Conservation (phyloP, 1,284 basidiomycete genomes). For the Ganoderma resinaceum region DNA sequence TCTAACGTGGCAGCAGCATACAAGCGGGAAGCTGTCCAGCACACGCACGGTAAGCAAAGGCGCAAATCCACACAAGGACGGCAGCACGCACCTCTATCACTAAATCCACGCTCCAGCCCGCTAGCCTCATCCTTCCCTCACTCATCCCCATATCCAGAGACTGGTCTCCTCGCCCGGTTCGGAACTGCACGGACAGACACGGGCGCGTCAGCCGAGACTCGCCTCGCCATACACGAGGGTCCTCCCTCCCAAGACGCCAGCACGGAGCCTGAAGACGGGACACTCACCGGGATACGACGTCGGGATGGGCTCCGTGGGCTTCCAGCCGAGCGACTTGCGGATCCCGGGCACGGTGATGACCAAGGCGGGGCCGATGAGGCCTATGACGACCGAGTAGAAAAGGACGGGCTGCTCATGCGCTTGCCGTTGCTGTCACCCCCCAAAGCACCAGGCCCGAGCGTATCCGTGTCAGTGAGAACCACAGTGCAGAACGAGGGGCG, state of each 20-base stretch:
- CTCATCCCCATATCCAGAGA: constrained; percentile 59
- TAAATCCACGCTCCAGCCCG: not conserved
- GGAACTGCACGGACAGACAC: constrained; percentile 47
- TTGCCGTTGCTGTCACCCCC: constrained; percentile 64
- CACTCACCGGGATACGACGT: constrained; percentile 87
- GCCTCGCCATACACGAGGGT: no score
- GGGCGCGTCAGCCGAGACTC: constrained; percentile 7
- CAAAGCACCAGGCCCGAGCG: no score
- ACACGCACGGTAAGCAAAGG: not conserved
- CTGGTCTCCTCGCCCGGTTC: constrained; percentile 53
- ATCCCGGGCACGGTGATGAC: constrained; percentile 83
- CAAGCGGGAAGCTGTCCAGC: not conserved
- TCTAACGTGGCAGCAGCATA: constrained; percentile 2
- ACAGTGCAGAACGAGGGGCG: not conserved
- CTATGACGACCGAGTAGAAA: constrained; percentile 87
- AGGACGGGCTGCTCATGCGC: constrained; percentile 94
- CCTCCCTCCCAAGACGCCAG: not conserved
- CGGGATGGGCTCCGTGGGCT: constrained; percentile 78
- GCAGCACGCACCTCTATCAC: constrained; percentile 23
- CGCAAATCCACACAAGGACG: not conserved
- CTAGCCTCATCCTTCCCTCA: constrained; percentile 16
- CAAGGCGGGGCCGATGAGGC: constrained; percentile 78
- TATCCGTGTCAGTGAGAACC: not conserved
- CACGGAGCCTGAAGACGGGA: constrained; percentile 7
- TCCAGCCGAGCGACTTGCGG: constrained; percentile 78